Evolutionary conservation across 345 rosid genomes (phyloP).

Genomic region (Melaleuca quinquenervia): DNA sequence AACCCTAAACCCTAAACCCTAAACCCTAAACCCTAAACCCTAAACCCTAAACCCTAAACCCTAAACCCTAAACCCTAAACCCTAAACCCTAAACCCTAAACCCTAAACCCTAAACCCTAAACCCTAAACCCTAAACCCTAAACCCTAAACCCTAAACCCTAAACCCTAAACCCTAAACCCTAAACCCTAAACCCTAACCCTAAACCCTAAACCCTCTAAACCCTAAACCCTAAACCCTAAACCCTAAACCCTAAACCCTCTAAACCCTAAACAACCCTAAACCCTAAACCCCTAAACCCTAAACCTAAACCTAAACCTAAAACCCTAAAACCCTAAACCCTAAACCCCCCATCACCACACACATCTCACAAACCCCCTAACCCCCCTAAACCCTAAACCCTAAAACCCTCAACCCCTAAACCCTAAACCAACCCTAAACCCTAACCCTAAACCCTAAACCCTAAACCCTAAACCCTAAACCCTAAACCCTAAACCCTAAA

Average conservation of each 20-base stretch:
- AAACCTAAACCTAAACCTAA: slow-evolving; percentile 1
- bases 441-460: background rate
- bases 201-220: slow-evolving; percentile 4
- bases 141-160: slow-evolving; percentile 2
- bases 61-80: background rate
- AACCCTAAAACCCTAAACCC: slow-evolving; percentile 1
- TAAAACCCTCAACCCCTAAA: slow-evolving; percentile 10
- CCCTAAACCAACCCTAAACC: too few species aligned
- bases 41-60: slow-evolving; percentile 1
- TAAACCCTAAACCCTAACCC: slow-evolving; percentile 2
- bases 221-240: slow-evolving; percentile 6
- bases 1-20: slow-evolving; percentile 9
- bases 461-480: background rate
- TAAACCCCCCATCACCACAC: slow-evolving; percentile 1
- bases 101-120: slow-evolving; percentile 1
- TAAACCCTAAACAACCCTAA: slow-evolving; percentile 3
- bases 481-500: background rate
- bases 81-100: slow-evolving; percentile 2
- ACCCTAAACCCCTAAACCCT: slow-evolving; percentile 2
- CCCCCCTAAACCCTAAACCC: slow-evolving; percentile 14
- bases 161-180: background rate
- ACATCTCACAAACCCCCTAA: slow-evolving; percentile 2
- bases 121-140: background rate
- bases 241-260: slow-evolving; percentile 5
- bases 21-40: slow-evolving; percentile 6